Conservation (phyloP, 2,329 filamentous ascomycete genomes). For the Colletotrichum abscissum region DNA sequence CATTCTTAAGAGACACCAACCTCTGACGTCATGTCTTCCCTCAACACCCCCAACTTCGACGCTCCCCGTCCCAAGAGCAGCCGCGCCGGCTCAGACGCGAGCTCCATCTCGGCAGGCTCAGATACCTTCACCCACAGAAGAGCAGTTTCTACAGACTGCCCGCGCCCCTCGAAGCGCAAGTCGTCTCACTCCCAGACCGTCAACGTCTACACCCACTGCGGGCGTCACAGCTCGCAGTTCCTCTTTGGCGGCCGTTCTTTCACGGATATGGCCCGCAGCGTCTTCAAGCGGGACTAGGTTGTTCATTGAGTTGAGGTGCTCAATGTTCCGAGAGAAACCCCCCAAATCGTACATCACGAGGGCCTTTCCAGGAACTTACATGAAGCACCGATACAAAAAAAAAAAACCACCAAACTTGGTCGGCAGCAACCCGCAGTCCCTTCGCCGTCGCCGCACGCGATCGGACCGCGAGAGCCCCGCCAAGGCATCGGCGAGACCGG, state of each 20-base stretch:
- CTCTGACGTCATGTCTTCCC: slow-evolving; percentile 10
- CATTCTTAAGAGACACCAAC: neutral
- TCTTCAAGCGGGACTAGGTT: slow-evolving; percentile 45
- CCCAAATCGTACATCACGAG: neutral
- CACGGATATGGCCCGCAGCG: slow-evolving; percentile 53
- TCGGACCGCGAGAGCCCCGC: slow-evolving; percentile 17
- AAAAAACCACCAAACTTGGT: neutral
- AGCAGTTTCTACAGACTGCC: slow-evolving; percentile 30
- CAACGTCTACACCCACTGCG: slow-evolving; percentile 66
- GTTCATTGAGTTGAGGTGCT: neutral
- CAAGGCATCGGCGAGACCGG: slow-evolving; percentile 3
- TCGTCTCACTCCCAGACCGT: slow-evolving; percentile 50
- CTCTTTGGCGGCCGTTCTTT: slow-evolving; percentile 62
- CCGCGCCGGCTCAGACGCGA: slow-evolving; percentile 30
- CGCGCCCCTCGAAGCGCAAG: slow-evolving; percentile 42
- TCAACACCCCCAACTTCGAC: slow-evolving; percentile 19
- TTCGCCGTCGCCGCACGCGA: slow-evolving; percentile 15
- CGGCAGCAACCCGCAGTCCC: neutral
- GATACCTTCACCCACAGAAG: slow-evolving; percentile 37
- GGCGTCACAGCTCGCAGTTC: slow-evolving; percentile 65
- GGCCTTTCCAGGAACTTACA: neutral
- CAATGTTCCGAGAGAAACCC: neutral
- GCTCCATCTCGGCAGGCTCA: slow-evolving; percentile 16
- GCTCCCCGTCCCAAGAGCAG: slow-evolving; percentile 29
- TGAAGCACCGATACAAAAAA: neutral